Base-by-base conservation (phyloP, 1,284 basidiomycete species). In the Fomitopsis betulina region DNA sequence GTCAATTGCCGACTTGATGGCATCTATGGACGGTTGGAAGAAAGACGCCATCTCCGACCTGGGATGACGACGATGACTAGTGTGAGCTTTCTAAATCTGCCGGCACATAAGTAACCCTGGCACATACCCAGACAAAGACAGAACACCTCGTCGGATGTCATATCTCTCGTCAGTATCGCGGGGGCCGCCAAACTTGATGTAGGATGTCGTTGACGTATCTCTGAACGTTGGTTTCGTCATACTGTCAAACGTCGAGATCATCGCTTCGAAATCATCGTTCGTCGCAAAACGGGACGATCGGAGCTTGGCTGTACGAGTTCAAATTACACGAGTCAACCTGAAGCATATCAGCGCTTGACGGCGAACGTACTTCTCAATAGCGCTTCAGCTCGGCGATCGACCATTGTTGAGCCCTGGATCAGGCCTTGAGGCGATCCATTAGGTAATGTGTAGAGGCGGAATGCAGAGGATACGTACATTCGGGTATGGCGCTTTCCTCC, bases 181-280 rank as follows among this genome's bases (percentile, higher is more conserved):
- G 6, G 45, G 45, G 17, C 45, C 45, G 17, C 78, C 78, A 19
- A 80, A 78, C 60, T 72, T 75, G 53, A 80, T 73, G 57, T 71
- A 79, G 5, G 72, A 72, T 6, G 71, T 62, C 13, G 76, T 73
- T 2, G 58, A 45, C 2, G 68, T 54, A 56, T 73, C 68, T 19
- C 65, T 73, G 65, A 80, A 80, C 7, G 72, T 69, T 1, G 73
- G 68, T 54, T 79, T 80, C 1, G 78, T 73, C 4, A 69, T 68
- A 54, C 71, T 72, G 56, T 79, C 77, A 55, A 80, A 80, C 38
- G 65, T 59, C 8, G 63, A 60, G 5, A 73, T 65, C 69, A 79
- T 79, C 21, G 71, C 62, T 35, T 64, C 58, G 19, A 79, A 55
- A 27, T 75, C 72, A 5, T 73, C 70, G 1, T 66, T 62, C 12